phyloP scores from a whole-genome alignment of 495 filamentous ascomycete genomes.

The Echria macrotheca region DNA sequence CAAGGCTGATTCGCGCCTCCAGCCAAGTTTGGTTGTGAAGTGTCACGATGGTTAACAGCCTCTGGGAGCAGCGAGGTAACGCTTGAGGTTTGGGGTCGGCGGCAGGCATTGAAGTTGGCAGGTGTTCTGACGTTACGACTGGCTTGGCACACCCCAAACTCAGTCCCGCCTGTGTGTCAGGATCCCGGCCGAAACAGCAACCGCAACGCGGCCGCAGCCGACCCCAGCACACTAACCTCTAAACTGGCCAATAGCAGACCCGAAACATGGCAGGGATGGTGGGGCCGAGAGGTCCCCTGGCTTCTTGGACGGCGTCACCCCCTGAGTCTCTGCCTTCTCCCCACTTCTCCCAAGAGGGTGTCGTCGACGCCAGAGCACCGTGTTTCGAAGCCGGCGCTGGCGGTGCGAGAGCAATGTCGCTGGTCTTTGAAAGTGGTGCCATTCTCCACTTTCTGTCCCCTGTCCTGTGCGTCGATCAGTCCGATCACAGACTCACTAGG shows the following conservation, averaged over 20 bases:
- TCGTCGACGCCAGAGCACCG: neutral
- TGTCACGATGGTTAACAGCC: no score
- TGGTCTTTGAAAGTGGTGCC: slow-evolving; percentile 26
- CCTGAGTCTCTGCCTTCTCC: slow-evolving; percentile 3
- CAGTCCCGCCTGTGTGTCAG: slow-evolving; percentile 19
- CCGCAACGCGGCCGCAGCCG: slow-evolving; percentile 21
- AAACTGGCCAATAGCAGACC: slow-evolving; percentile 16
- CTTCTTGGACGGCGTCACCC: slow-evolving; percentile 3
- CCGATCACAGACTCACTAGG: slow-evolving; percentile 16
- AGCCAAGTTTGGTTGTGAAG: no score
- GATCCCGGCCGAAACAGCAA: slow-evolving; percentile 28
- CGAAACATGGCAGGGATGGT: neutral
- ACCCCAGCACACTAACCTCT: neutral
- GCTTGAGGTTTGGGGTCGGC: neutral
- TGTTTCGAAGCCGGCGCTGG: slow-evolving; percentile 8
- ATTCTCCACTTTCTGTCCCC: slow-evolving; percentile 33
- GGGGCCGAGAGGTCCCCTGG: slow-evolving; percentile 1
- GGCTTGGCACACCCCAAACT: slow-evolving; percentile 1
- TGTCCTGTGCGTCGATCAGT: slow-evolving; percentile 19
- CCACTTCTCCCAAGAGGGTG: neutral
- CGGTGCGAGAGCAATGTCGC: neutral
- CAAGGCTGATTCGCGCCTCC: neutral
- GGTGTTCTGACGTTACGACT: slow-evolving; percentile 5
- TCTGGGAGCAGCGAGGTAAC: no score
- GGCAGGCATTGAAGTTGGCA: slow-evolving; percentile 3